phyloP scores from a whole-genome alignment of 1,139 yeast genomes.

The Saccharomyces hybrid region DNA sequence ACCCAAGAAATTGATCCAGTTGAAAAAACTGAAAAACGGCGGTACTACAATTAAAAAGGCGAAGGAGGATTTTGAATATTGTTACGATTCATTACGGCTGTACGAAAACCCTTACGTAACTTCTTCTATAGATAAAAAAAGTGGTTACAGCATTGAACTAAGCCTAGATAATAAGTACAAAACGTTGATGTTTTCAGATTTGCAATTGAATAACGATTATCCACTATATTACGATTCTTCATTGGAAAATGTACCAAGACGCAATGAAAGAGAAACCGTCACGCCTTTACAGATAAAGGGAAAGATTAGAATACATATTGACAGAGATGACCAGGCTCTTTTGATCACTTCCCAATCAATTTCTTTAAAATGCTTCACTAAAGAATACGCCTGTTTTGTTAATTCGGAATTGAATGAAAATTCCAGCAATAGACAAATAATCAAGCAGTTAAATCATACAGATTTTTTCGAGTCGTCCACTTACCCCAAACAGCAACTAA shows the following conservation, averaged over 20 bases:
- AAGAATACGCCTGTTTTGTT: conserved; percentile 11
- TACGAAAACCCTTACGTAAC: conserved; percentile 12
- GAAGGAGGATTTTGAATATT: conserved; percentile 10
- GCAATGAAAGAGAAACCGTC: conserved; percentile 2
- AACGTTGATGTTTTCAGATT: background rate
- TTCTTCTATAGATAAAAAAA: conserved; percentile 7
- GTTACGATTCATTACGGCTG: conserved; percentile 11
- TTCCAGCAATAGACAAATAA: conserved; percentile 1
- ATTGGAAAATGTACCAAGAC: background rate
- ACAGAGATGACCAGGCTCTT: conserved; percentile 6
- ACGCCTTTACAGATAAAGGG: conserved; percentile 9
- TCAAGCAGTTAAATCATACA: conserved; percentile 6
- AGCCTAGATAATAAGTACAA: conserved; percentile 4
- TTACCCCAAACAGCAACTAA: background rate
- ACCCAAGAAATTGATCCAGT: conserved; percentile 2
- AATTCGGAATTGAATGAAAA: conserved; percentile 2
- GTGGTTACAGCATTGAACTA: background rate
- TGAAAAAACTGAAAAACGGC: conserved; percentile 11
- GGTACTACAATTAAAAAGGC: conserved; percentile 18
- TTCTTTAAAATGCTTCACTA: conserved; percentile 11
- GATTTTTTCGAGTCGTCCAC: conserved; percentile 2
- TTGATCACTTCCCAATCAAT: conserved; percentile 7
- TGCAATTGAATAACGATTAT: background rate
- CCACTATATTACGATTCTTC: background rate
- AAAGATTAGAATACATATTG: conserved; percentile 6